These are phyloP conservation scores for Trichoderma arundinaceum DNA, from an alignment of 2,329 filamentous ascomycete genomes.

Conservation along the genomic window DNA sequence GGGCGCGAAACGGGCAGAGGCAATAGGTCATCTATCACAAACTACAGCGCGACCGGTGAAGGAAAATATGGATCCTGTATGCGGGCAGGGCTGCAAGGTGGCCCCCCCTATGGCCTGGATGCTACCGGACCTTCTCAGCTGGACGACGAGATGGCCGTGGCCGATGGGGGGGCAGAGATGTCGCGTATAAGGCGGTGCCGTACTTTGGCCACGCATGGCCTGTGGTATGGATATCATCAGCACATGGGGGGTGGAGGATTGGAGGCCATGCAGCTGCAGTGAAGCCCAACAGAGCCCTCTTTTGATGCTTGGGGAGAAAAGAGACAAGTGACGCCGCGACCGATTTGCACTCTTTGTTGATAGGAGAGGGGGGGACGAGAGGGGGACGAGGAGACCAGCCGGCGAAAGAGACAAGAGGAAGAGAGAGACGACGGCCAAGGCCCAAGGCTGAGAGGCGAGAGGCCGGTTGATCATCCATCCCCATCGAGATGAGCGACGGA, in stretches of 20 bases:
- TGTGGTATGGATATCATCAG: constrained; percentile 15
- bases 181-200: neutral
- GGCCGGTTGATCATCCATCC: constrained; percentile 2
- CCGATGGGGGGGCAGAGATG: neutral
- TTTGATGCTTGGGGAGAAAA: neutral
- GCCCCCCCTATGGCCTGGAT: constrained; percentile 4
- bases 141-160: constrained; percentile 15
- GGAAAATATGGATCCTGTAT: constrained; percentile 29
- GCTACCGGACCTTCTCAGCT: constrained; percentile 27
- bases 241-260: neutral
- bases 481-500: constrained; percentile 20
- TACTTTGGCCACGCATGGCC: neutral
- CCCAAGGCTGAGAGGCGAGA: constrained; percentile 20
- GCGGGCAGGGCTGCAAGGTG: constrained; percentile 27
- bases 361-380: neutral
- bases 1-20: constrained; percentile 10
- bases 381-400: neutral
- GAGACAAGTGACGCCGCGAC: neutral
- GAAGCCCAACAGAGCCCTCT: constrained; percentile 17
- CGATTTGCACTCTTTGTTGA: neutral
- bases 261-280: constrained; percentile 15
- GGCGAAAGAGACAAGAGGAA: neutral
- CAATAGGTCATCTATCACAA: constrained; percentile 43
- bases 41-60: constrained; percentile 39
- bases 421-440: neutral